Percentiles rank a stretch among this genome's conserved stretches.
Evolutionary conservation across 768 basidiomycete species (phyloP).

Genomic region (Leccinum subgranulosum): DNA sequence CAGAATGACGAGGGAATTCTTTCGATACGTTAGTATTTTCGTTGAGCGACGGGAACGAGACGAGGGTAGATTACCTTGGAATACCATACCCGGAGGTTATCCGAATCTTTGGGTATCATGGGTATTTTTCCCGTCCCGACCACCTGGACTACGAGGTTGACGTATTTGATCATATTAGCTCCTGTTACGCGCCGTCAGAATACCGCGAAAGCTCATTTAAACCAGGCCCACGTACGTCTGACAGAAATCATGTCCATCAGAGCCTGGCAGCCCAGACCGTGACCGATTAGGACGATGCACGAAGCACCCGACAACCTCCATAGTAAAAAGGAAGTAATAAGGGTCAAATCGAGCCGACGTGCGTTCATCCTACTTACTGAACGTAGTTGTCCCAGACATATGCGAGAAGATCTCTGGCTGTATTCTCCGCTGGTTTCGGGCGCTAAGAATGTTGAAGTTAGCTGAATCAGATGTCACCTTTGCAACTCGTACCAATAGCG

Average conservation of each 20-base stretch:
- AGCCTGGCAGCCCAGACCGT: conserved; percentile 78
- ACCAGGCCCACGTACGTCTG: conserved; percentile 51
- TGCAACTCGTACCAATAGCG: conserved; percentile 29
- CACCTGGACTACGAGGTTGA: conserved; percentile 76
- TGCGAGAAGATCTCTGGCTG: conserved; percentile 57
- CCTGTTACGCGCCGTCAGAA: conserved; percentile 29
- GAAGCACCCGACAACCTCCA: conserved; percentile 68
- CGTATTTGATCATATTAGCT: conserved; percentile 53
- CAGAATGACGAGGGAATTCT: conserved; percentile 74
- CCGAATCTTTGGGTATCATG: conserved; percentile 48
- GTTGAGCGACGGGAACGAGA: neutral
- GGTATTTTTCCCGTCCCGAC: conserved; percentile 63
- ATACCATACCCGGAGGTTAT: conserved; percentile 71
- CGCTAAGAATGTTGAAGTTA: conserved; percentile 28
- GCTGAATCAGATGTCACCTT: neutral
- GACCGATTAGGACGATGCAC: conserved; percentile 79
- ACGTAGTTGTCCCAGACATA: conserved; percentile 98
- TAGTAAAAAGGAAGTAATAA: neutral
- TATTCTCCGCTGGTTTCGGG: conserved; percentile 41
- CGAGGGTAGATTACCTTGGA: conserved; percentile 44
- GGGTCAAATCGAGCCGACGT: neutral
- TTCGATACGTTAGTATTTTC: conserved; percentile 9
- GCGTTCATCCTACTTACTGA: conserved; percentile 52
- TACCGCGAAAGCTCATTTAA: neutral
- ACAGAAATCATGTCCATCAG: conserved; percentile 71